These are phyloP conservation scores for Aspergillus saccharolyticus DNA, from an alignment of 495 filamentous ascomycete genomes.

Conservation along the genomic window DNA sequence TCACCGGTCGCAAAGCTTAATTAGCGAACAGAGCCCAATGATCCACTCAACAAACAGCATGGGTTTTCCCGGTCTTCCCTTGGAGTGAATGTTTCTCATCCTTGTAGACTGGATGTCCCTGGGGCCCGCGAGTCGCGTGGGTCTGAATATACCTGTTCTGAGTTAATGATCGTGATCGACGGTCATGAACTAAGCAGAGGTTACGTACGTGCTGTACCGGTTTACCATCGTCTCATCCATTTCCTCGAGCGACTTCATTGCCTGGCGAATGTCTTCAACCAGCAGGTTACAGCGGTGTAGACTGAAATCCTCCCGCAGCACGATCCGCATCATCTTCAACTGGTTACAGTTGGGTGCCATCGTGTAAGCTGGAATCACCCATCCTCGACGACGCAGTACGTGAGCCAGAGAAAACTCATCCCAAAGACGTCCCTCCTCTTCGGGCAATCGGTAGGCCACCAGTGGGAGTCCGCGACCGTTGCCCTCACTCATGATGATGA, in stretches of 20 bases:
- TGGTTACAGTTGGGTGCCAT: constrained; percentile 80
- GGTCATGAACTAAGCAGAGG: constrained; percentile 13
- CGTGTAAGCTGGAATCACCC: constrained; percentile 90
- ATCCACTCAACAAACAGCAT: constrained; percentile 59
- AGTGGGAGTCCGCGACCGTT: constrained; percentile 72
- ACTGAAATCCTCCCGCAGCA: constrained; percentile 84
- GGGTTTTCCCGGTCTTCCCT: constrained; percentile 76
- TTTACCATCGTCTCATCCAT: constrained; percentile 64
- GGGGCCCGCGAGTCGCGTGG: constrained; percentile 42
- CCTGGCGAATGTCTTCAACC: constrained; percentile 67
- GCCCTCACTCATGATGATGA: constrained; percentile 77
- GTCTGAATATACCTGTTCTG: constrained; percentile 39
- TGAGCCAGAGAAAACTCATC: constrained; percentile 83
- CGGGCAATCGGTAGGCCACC: constrained; percentile 74
- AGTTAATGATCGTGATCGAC: constrained; percentile 3
- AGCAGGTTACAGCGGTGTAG: constrained; percentile 68
- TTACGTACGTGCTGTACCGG: constrained; percentile 56
- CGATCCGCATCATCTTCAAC: constrained; percentile 81
- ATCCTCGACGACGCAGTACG: constrained; percentile 74
- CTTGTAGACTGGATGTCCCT: constrained; percentile 56
- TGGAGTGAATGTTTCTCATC: constrained; percentile 73
- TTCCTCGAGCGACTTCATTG: constrained; percentile 56
- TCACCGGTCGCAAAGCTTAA: neutral
- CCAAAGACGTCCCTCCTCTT: constrained; percentile 55
- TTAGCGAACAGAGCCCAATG: neutral